Conservation (phyloP, 78 protist genomes). For the Bigelowiella natans region DNA sequence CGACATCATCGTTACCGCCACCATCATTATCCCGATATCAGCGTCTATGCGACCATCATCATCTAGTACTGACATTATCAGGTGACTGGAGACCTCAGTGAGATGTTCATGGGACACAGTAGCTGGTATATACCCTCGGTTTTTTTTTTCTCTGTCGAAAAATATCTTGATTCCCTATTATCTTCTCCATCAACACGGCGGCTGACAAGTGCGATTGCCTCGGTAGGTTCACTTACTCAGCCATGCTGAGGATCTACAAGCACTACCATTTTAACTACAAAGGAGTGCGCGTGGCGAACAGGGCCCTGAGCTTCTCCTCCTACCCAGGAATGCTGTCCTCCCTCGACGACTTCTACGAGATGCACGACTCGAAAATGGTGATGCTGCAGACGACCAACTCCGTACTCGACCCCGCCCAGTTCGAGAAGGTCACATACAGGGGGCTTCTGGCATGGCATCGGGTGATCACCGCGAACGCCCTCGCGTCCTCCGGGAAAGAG, state of each 20-base stretch:
- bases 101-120: neutral
- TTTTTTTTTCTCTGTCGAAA: no score
- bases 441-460: conserved; percentile 3
- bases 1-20: no score
- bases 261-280: neutral
- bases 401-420: neutral
- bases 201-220: no score
- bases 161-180: no score
- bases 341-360: conserved; percentile 27
- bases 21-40: no score
- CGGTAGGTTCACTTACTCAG: no score
- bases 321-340: neutral
- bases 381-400: conserved; percentile 17
- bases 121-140: no score
- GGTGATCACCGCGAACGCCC: conserved; percentile 2
- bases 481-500: conserved; percentile 16
- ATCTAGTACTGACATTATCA: no score
- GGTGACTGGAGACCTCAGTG: neutral
- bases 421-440: neutral
- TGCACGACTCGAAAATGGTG: neutral
- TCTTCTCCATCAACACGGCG: no score
- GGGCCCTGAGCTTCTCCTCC: no score
- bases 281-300: no score
- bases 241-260: neutral
- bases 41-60: no score